Conservation (phyloP, 805 yeast species). For the Lipomyces sp. region DNA sequence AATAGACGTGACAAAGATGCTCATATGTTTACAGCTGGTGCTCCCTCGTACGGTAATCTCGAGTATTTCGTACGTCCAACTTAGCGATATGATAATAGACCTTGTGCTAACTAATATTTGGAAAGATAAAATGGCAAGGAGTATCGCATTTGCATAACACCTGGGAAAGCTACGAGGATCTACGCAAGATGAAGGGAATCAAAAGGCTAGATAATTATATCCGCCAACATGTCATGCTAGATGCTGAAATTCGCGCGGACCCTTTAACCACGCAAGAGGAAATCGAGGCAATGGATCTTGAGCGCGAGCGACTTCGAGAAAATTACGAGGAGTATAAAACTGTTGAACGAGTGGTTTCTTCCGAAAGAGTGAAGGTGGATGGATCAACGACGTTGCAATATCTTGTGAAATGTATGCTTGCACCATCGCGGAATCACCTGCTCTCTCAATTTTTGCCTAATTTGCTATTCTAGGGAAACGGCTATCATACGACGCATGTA, state of each 20-base stretch:
- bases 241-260: conserved; percentile 72
- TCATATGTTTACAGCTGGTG: not conserved
- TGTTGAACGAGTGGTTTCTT: conserved; percentile 86
- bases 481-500: conserved; percentile 88
- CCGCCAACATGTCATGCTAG: conserved; percentile 68
- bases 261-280: conserved; percentile 86
- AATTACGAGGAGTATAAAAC: conserved; percentile 77
- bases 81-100: conserved; percentile 44
- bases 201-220: conserved; percentile 89
- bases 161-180: conserved; percentile 69
- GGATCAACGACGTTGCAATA: conserved; percentile 56
- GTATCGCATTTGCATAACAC: conserved; percentile 90
- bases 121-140: conserved; percentile 75
- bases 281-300: conserved; percentile 88
- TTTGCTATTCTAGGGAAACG: conserved; percentile 51
- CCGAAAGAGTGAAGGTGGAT: conserved; percentile 54
- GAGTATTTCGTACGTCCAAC: conserved; percentile 34
- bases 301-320: conserved; percentile 78
- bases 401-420: conserved; percentile 67
- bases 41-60: conserved; percentile 32
- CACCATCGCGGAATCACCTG: not conserved
- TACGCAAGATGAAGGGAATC: conserved; percentile 60
- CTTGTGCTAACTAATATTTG: not conserved
- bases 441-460: not conserved
- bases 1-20: too few relatives aligned